Conservation (phyloP, 306 rosid species). For the Cucurbita ficifolia region DNA sequence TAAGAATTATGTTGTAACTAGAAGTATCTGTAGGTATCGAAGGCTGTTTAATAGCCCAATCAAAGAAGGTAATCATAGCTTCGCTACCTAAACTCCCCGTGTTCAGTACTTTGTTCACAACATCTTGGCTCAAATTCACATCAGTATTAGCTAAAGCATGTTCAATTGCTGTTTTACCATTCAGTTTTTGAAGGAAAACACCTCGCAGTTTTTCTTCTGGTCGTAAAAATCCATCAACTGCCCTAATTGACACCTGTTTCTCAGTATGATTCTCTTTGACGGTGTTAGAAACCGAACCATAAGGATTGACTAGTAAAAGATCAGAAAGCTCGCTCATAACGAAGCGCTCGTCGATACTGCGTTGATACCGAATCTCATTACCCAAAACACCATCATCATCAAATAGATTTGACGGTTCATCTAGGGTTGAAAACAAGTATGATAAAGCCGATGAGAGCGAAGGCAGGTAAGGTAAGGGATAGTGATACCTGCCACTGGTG, state of each 20-base stretch:
- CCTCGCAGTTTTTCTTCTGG: slow-evolving; percentile 72
- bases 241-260: slow-evolving; percentile 6
- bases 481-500: slow-evolving; percentile 6
- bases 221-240: slow-evolving; percentile 42
- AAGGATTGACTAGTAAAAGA: slow-evolving; percentile 20
- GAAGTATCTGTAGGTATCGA: slow-evolving; percentile 22
- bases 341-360: slow-evolving; percentile 22
- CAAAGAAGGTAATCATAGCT: slow-evolving; percentile 53
- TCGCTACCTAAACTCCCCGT: slow-evolving; percentile 53
- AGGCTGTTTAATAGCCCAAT: slow-evolving; percentile 65
- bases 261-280: not conserved
- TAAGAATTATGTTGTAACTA: slow-evolving; percentile 38
- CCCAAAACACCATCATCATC: not conserved
- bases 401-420: slow-evolving; percentile 4
- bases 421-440: slow-evolving; percentile 21
- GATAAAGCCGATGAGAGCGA: not conserved
- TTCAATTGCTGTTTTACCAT: slow-evolving; percentile 49
- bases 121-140: slow-evolving; percentile 30
- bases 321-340: slow-evolving; percentile 39
- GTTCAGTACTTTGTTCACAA: slow-evolving; percentile 36
- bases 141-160: slow-evolving; percentile 30
- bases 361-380: not conserved
- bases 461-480: not conserved
- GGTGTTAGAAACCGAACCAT: not conserved
- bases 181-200: slow-evolving; percentile 62